A percentile compares a stretch with the other conserved stretches of the same genome.
Conservation (phyloP, 306 rosid genomes). For the Trifolium pratense region DNA sequence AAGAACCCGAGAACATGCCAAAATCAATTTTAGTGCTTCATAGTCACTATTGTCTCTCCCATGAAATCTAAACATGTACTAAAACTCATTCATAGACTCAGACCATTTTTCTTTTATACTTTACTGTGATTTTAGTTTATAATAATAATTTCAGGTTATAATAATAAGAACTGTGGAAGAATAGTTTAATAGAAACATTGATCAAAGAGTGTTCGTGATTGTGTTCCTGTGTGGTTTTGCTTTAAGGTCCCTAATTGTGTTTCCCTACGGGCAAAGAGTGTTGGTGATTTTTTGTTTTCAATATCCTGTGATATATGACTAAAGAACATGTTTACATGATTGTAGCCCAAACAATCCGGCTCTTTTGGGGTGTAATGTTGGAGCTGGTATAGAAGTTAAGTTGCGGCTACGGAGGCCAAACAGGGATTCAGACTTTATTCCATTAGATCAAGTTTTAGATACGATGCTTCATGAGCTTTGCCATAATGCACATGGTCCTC, state of each 20-base stretch:
- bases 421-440: background rate
- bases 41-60: background rate
- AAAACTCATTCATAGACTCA: background rate
- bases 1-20: background rate
- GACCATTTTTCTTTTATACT: background rate
- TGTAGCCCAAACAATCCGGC: slow-evolving; percentile 72
- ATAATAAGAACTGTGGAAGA: background rate
- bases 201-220: background rate
- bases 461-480: slow-evolving; percentile 99
- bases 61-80: too few species aligned
- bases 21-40: background rate
- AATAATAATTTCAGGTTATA: background rate
- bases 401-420: slow-evolving; percentile 18
- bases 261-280: slow-evolving; percentile 5
- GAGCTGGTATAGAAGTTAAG: background rate
- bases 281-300: background rate
- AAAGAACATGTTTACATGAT: slow-evolving; percentile 23
- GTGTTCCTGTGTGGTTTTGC: background rate
- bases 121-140: slow-evolving; percentile 1
- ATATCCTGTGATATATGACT: slow-evolving; percentile 24
- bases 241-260: slow-evolving; percentile 8
- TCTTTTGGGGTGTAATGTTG: slow-evolving; percentile 73
- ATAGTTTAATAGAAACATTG: slow-evolving; percentile 16
- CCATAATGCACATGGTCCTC: slow-evolving; percentile 82
- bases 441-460: slow-evolving; percentile 77